Evolutionary conservation across 2,329 filamentous ascomycete species (phyloP).

Genomic region (Colletotrichum falcatum): DNA sequence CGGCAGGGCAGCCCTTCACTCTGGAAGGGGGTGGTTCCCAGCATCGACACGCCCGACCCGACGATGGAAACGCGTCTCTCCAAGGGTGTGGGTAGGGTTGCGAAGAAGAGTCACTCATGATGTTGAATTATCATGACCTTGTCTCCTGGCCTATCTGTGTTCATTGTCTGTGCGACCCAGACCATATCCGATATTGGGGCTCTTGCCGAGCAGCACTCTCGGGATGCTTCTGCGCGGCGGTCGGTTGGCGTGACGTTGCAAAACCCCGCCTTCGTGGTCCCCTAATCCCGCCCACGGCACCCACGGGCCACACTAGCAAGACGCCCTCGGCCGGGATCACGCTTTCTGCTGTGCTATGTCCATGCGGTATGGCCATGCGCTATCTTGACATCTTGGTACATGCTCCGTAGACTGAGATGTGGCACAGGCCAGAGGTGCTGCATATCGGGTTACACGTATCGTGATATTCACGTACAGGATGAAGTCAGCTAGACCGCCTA

Average conservation of each 20-base stretch:
- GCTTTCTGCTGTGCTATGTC: background rate
- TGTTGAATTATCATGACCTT: background rate
- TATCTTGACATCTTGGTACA: background rate
- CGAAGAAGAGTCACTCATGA: background rate
- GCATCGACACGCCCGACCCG: background rate
- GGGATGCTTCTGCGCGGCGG: background rate
- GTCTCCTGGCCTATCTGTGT: background rate
- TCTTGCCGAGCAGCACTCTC: background rate
- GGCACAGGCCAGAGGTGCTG: too few species aligned
- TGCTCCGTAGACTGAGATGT: too few species aligned
- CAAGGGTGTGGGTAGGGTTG: background rate
- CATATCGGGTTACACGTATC: too few species aligned
- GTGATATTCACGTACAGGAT: too few species aligned
- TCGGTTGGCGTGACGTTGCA: conserved; percentile 3
- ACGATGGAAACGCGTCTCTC: background rate
- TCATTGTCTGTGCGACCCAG: background rate
- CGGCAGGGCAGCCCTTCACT: background rate
- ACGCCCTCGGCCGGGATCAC: background rate
- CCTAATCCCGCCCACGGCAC: conserved; percentile 28
- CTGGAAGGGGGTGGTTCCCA: background rate
- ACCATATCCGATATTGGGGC: background rate
- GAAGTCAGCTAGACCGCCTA: too few species aligned
- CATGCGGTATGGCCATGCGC: background rate
- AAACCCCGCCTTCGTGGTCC: conserved; percentile 24
- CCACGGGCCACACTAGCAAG: conserved; percentile 11